Conservation (phyloP, 2,329 filamentous ascomycete genomes). For the Aspergillus phoenicis region DNA sequence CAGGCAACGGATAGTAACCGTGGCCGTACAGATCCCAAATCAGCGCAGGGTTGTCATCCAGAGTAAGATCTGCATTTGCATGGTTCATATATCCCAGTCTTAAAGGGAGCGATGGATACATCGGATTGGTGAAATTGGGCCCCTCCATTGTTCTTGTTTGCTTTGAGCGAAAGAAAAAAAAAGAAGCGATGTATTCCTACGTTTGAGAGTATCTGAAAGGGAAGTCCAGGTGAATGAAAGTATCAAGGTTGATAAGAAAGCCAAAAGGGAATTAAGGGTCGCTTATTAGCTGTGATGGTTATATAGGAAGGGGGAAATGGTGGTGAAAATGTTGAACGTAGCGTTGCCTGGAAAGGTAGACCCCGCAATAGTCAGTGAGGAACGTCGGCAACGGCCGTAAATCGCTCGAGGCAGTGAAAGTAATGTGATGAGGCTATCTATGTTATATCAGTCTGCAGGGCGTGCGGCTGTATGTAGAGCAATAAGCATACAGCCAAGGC, state of each 20-base stretch:
- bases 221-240: background rate
- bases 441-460: background rate
- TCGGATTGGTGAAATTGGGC: background rate
- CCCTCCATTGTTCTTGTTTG: background rate
- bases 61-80: background rate
- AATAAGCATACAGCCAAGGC: background rate
- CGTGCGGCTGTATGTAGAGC: background rate
- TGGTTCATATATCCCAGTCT: background rate
- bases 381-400: background rate
- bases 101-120: background rate
- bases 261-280: background rate
- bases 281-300: background rate
- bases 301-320: background rate
- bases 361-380: background rate
- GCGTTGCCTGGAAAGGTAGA: background rate
- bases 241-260: background rate
- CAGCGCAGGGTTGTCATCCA: background rate
- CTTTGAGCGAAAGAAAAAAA: background rate
- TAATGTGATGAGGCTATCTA: background rate
- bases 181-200: background rate
- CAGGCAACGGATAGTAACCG: background rate
- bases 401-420: background rate
- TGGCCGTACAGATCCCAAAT: background rate
- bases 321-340: background rate
- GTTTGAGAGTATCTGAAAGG: background rate